Evolutionary conservation across 1,139 yeast genomes (phyloP).

Genomic region (Waltiozyma sp.): DNA sequence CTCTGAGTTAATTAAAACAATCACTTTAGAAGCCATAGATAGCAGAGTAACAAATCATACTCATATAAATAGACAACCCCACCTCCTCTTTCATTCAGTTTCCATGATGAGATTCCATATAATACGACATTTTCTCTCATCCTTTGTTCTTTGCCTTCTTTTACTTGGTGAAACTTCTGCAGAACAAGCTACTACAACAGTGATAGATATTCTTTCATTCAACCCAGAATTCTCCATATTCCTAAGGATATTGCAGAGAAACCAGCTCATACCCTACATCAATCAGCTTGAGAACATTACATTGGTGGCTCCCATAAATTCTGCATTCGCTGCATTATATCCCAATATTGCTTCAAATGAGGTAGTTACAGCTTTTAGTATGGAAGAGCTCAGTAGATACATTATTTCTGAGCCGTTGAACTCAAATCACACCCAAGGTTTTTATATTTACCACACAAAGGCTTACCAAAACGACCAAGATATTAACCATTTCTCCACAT

Average conservation of each 20-base stretch:
- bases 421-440: slow-evolving; percentile 20
- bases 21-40: too few relatives aligned
- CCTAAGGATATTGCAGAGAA: slow-evolving; percentile 51
- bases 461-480: slow-evolving; percentile 5
- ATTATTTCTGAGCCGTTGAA: slow-evolving; percentile 20
- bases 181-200: slow-evolving; percentile 25
- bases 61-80: too few relatives aligned
- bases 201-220: slow-evolving; percentile 67
- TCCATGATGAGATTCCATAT: too few relatives aligned
- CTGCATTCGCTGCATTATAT: slow-evolving; percentile 43
- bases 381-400: slow-evolving; percentile 16
- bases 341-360: neutral
- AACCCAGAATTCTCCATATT: slow-evolving; percentile 67
- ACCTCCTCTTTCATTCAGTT: too few relatives aligned
- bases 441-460: slow-evolving; percentile 16
- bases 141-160: too few relatives aligned
- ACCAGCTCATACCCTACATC: slow-evolving; percentile 57
- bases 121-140: too few relatives aligned
- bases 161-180: too few relatives aligned
- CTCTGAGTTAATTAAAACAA: too few relatives aligned
- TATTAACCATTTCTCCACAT: neutral
- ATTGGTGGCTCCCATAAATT: slow-evolving; percentile 75
- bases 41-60: too few relatives aligned
- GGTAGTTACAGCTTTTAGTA: slow-evolving; percentile 2
- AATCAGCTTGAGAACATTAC: slow-evolving; percentile 62